phyloP scores from a whole-genome alignment of 2,329 filamentous ascomycete genomes.

The Onygenales sp. region DNA sequence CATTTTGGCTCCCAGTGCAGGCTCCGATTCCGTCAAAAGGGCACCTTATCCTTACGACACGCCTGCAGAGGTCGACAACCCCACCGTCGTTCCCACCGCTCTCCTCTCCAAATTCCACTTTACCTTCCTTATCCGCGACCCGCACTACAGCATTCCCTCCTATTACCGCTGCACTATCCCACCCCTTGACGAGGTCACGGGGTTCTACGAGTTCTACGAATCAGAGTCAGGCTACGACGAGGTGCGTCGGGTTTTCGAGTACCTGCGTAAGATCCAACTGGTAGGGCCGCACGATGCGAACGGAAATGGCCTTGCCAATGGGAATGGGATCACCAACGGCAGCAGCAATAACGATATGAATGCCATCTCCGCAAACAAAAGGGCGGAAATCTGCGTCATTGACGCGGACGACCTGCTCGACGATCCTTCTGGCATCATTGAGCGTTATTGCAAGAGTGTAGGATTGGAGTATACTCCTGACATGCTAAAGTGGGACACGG shows the following conservation, averaged over 20 bases:
- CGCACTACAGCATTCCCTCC: constrained; percentile 80
- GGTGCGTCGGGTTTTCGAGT: constrained; percentile 79
- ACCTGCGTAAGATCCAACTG: constrained; percentile 57
- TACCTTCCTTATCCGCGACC: constrained; percentile 93
- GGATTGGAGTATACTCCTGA: constrained; percentile 63
- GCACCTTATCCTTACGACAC: constrained; percentile 51
- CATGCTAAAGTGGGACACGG: constrained; percentile 79
- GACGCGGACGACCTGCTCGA: constrained; percentile 93
- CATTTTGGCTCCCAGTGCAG: constrained; percentile 18
- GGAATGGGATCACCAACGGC: constrained; percentile 19
- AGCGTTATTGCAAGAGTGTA: constrained; percentile 71
- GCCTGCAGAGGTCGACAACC: constrained; percentile 59
- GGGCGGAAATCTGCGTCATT: constrained; percentile 67
- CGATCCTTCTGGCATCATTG: constrained; percentile 64
- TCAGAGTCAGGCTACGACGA: constrained; percentile 86
- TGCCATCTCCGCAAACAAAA: constrained; percentile 8
- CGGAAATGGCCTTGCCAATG: constrained; percentile 16
- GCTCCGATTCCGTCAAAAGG: constrained; percentile 15
- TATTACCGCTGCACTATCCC: constrained; percentile 93
- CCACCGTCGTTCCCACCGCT: constrained; percentile 69
- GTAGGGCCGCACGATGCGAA: constrained; percentile 59
- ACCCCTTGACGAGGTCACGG: constrained; percentile 70
- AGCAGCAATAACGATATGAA: constrained; percentile 16
- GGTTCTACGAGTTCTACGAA: constrained; percentile 79
- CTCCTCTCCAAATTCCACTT: constrained; percentile 78